Percentiles rank a stretch among this genome's conserved stretches.
These are phyloP conservation scores for Exophiala sp. DNA, from an alignment of 2,329 filamentous ascomycete species.

Conservation along the genomic window DNA sequence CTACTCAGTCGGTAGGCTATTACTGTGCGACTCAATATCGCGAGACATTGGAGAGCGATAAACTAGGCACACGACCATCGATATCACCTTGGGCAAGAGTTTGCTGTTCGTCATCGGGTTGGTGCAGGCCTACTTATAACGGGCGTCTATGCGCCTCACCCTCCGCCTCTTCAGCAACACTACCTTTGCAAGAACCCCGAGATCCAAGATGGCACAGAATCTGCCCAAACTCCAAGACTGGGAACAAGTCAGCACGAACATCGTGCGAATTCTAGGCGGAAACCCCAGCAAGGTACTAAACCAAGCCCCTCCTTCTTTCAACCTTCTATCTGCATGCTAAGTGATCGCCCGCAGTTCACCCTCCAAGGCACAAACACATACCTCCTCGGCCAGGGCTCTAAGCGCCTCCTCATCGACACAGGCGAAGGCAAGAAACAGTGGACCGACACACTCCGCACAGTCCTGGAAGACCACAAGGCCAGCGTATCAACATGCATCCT, in stretches of 20 bases:
- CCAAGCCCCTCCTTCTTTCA: not conserved
- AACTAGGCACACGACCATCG: too few relatives aligned
- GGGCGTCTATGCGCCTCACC: conserved; percentile 1
- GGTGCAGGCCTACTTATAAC: too few relatives aligned
- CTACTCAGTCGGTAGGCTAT: too few relatives aligned
- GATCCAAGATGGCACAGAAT: conserved; percentile 54
- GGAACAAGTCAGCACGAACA: conserved; percentile 70
- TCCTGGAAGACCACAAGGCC: conserved; percentile 51
- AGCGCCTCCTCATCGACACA: conserved; percentile 82
- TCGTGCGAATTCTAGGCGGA: conserved; percentile 80
- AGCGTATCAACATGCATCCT: conserved; percentile 68
- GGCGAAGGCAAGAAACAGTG: conserved; percentile 77
- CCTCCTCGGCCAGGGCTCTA: conserved; percentile 70
- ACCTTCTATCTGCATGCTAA: not conserved
- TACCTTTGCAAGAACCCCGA: not conserved
- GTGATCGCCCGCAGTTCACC: conserved; percentile 47
- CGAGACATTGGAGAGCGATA: too few relatives aligned
- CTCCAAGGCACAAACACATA: conserved; percentile 91
- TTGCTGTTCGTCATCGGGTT: too few relatives aligned
- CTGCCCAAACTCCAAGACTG: conserved; percentile 67
- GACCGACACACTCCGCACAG: conserved; percentile 61
- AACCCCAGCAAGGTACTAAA: conserved; percentile 74
- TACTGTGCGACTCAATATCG: too few relatives aligned
- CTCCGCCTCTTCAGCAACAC: not conserved
- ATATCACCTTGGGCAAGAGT: too few relatives aligned